phyloP scores from a whole-genome alignment of 2,329 filamentous ascomycete species.

The Exophiala sideris region DNA sequence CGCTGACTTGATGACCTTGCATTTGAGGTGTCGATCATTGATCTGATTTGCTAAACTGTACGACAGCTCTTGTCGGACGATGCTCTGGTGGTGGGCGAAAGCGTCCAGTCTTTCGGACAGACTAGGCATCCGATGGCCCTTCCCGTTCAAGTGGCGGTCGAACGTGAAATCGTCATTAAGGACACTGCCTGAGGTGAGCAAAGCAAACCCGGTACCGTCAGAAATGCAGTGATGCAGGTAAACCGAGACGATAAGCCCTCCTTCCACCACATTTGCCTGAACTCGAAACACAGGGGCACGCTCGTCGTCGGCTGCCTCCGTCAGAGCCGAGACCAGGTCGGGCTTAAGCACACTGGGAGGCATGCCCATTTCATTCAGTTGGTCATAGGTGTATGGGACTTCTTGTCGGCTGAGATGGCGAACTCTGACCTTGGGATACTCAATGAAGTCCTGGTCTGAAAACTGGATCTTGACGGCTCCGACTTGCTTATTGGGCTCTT shows the following conservation, averaged over 20 bases:
- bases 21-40: constrained; percentile 19
- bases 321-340: constrained; percentile 25
- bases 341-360: constrained; percentile 26
- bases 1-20: constrained; percentile 8
- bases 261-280: constrained; percentile 27
- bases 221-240: constrained; percentile 30
- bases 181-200: constrained; percentile 24
- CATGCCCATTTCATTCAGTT: constrained; percentile 20
- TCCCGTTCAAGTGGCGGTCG: constrained; percentile 15
- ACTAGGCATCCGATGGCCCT: constrained; percentile 6
- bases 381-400: constrained; percentile 23
- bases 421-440: constrained; percentile 23
- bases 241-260: constrained; percentile 26
- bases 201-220: constrained; percentile 26
- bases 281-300: constrained; percentile 26
- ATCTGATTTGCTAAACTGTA: constrained; percentile 20
- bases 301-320: constrained; percentile 22
- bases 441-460: constrained; percentile 23
- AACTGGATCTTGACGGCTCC: constrained; percentile 26
- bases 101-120: constrained; percentile 21
- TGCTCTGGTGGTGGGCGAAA: constrained; percentile 23
- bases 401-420: constrained; percentile 20
- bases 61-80: constrained; percentile 24
- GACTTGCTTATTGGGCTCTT: constrained; percentile 9
- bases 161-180: constrained; percentile 24